Evolutionary conservation across 768 basidiomycete genomes (phyloP).

Genomic region (Amanita phalloides): DNA sequence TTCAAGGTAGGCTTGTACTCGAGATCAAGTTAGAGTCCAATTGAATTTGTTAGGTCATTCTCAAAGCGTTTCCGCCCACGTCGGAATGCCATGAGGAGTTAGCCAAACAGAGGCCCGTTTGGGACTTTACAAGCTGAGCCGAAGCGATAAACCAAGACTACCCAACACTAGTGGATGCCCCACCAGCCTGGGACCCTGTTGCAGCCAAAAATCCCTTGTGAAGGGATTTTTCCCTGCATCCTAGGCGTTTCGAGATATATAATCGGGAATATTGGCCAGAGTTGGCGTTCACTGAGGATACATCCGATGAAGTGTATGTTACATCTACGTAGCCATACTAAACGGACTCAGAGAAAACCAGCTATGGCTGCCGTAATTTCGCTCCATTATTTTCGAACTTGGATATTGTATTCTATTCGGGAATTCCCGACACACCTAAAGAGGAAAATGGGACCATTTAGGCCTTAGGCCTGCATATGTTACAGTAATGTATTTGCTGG

Average conservation of each 20-base stretch:
- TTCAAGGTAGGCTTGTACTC: background rate
- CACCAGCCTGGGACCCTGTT: background rate
- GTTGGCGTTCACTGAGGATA: background rate
- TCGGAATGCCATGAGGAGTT: background rate
- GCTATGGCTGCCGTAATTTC: no score
- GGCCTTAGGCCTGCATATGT: no score
- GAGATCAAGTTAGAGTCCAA: background rate
- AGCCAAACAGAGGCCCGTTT: background rate
- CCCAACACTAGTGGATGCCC: background rate
- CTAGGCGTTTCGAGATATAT: background rate
- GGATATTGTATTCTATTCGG: no score
- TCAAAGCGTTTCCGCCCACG: conserved; percentile 1
- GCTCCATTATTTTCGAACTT: no score
- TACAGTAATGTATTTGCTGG: no score
- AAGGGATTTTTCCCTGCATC: background rate
- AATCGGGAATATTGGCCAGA: background rate
- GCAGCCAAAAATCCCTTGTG: background rate
- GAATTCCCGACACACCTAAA: background rate
- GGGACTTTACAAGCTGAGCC: conserved; percentile 1
- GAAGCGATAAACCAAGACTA: conserved; percentile 1
- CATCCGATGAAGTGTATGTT: background rate
- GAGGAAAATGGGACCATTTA: conserved; percentile 4
- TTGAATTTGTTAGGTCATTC: background rate
- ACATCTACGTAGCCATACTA: background rate
- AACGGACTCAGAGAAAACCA: no score